Base-by-base conservation (phyloP, 2,329 filamentous ascomycete genomes). In the Colletotrichum graminicola region DNA sequence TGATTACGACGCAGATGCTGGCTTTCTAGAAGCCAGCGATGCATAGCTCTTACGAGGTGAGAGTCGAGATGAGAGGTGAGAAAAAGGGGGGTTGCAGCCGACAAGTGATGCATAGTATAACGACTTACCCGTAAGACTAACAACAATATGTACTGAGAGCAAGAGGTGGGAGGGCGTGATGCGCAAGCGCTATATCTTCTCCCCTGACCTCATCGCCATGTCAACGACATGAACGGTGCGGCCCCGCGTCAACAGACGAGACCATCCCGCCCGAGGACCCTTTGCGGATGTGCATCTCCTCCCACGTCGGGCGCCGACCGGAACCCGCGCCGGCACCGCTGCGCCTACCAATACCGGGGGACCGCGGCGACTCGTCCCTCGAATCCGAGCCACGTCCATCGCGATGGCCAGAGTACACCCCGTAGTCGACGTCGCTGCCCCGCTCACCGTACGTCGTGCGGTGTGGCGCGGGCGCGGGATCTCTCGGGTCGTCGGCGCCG, bases 141-240 rank as follows among this genome's bases (percentile, higher is more conserved):
- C 12, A 16, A 16, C 16, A n/a, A 8, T n/a, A 7, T 1, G 12
- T 3, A 26, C n/a, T 26, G 29, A 2, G 12, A 26, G 7, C 8
- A 4, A 18, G 1, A 7, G 49, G 21, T 2, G 4, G 11, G 29
- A 6, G 32, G 52, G 10, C 29, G 32, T 55, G 21, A 36, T 11
- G 23, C 52, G 32, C 36, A 7, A 23, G 10, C 18, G 21, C n/a
- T 29, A 4, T 23, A 36, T 8, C 8, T 23, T 7, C 34, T 56
- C 21, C 3, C n/a, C 14, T 7, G n/a, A 52, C 3, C 14, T 29
- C 26, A 8, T 29, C 34, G n/a, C 12, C 14, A 10, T 5, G 23
- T 71, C 68, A 71, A 12, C 64, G 64, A 23, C 61, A 71, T 26
- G 52, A 67, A 36, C 63, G 63, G n/a, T 60, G 56, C 18, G 63